A percentile compares a stretch with the other conserved stretches of the same genome.
phyloP scores from a whole-genome alignment of 2,329 filamentous ascomycete genomes.

The Colletotrichum sp. region DNA sequence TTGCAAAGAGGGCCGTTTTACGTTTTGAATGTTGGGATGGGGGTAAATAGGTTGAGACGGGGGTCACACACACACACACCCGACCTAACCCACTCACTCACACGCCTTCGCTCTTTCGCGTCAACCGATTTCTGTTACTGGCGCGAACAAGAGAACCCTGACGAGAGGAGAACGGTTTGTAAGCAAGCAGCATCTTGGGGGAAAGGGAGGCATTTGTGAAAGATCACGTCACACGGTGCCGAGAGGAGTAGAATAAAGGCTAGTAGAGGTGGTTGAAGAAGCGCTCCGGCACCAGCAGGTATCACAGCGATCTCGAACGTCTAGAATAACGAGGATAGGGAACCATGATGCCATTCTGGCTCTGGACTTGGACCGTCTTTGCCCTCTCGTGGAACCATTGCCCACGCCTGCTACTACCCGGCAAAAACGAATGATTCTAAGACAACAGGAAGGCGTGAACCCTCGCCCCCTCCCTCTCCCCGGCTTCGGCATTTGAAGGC shows the following conservation, averaged over 20 bases:
- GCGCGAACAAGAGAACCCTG: conserved; percentile 3
- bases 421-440: not conserved
- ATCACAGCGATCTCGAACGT: not conserved
- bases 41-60: not conserved
- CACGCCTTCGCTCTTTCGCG: not conserved
- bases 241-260: not conserved
- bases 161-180: not conserved
- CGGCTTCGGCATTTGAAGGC: not conserved
- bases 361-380: not conserved
- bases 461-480: not conserved
- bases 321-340: not conserved
- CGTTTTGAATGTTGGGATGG: not conserved
- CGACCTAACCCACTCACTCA: not conserved
- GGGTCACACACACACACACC: not conserved
- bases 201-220: not conserved
- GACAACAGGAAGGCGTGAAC: not conserved
- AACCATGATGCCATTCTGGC: not conserved
- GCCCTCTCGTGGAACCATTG: not conserved
- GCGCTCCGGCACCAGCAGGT: not conserved
- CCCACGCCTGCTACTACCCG: not conserved
- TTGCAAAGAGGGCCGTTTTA: not conserved
- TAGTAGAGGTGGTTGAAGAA: not conserved
- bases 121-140: not conserved
- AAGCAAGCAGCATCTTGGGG: not conserved
- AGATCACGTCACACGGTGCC: not conserved